Evolutionary conservation across 2,329 filamentous ascomycete species (phyloP), one percentile per base, ranked within the genome.

Genomic region (Colletotrichum simmondsii): DNA sequence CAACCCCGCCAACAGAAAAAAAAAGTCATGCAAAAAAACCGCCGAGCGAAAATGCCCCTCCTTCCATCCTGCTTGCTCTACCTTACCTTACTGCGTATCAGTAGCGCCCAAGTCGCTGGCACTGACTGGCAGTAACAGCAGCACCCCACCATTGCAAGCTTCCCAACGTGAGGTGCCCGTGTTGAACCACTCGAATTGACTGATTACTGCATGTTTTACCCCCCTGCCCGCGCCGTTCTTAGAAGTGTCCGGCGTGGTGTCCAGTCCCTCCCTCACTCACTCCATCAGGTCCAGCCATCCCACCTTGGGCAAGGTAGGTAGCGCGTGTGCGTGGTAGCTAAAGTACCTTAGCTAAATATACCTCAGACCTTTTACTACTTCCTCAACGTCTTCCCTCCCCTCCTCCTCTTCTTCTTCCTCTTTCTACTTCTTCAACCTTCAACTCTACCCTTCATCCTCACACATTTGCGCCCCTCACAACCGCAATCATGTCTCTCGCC

Each of bases 401-500:
- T 76, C 54, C 65, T 73, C 66, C 61, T 35, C 32, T 62, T 35
- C 32, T 62, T 66, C 64, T 35, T 54, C 32, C 28, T 12, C 26
- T 42, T 35, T 35, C 11, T 35, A 22, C 67, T 62, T 57, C 64
- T 75, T 46, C 61, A 65, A 52, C 69, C 64, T 70, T 64, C 69
- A 62, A 62, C 52, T 49, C 42, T 49, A n/a, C 42, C 19, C 8
- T 49, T 49, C 22, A 28, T 28, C 53, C 53, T 56, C 53, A 77
- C 54, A 72, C 58, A 75, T 57, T 75, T 49, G 42, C 28, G 22
- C 52, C 65, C 68, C 69, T 65, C 59, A 72, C 61, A 74, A 77
- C 75, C 68, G 73, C 76, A 82, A 91, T 80, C 74, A 99, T 99
- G 97, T 98, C 97, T 92, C 94, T 99, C 83, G 94, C 95, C 80